Percentiles rank a stretch among this genome's conserved stretches.
Evolutionary conservation across 345 rosid species (phyloP).

Genomic region (Pseudoturritis turrita): DNA sequence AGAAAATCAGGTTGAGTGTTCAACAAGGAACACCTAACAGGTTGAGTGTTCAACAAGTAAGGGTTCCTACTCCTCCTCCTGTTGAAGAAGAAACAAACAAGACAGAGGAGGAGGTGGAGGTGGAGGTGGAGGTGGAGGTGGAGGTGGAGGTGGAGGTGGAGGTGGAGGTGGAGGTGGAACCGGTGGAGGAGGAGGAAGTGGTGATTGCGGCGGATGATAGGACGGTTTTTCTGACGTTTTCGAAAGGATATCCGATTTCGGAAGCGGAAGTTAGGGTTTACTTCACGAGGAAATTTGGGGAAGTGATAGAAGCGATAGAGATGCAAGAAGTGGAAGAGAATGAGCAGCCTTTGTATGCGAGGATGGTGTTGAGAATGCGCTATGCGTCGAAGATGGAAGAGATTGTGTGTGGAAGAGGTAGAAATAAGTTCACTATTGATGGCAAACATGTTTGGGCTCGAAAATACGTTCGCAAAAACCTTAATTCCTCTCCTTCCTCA

Average conservation of each 20-base stretch:
- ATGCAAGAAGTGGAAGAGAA: conserved; percentile 43
- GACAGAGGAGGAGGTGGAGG: not conserved
- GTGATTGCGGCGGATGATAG: conserved; percentile 37
- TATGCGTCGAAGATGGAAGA: conserved; percentile 5
- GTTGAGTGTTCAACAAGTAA: not conserved
- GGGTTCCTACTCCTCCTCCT: not conserved
- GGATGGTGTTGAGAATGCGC: conserved; percentile 32
- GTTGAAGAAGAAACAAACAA: not conserved
- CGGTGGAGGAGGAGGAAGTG: not conserved
- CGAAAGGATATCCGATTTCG: conserved; percentile 56
- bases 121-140: not conserved
- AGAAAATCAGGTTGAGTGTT: not conserved
- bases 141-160: not conserved
- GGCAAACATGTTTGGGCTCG: conserved; percentile 81
- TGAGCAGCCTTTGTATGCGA: conserved; percentile 52
- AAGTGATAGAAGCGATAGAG: conserved; percentile 37
- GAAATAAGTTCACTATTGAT: conserved; percentile 55
- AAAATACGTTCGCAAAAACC: conserved; percentile 33
- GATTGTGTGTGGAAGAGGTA: conserved; percentile 33
- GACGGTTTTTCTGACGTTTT: conserved; percentile 66
- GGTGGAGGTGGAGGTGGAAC: not conserved
- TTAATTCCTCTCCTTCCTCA: not conserved
- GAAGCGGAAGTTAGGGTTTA: conserved; percentile 47
- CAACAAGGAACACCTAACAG: not conserved
- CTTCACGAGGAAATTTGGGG: conserved; percentile 48